Conservation (phyloP, 169 alveolate genomes). For the Amoebophrya sp. region DNA sequence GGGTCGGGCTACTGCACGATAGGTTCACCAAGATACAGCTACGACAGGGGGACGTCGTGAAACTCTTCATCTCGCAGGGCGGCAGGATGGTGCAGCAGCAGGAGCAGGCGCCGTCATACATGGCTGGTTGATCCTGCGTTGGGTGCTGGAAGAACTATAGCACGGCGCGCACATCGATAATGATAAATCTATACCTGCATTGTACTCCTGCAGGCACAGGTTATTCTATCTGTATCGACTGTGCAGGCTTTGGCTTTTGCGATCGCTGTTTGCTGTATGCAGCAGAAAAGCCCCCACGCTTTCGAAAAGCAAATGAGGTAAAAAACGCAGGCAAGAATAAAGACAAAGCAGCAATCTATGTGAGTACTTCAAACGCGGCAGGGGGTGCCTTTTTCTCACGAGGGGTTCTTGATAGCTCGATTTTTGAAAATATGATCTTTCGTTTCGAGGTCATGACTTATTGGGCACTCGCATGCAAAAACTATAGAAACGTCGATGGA, state of each 20-base stretch:
- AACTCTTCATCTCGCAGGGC: slow-evolving; percentile 25
- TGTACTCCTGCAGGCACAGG: neutral
- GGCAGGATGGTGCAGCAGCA: neutral
- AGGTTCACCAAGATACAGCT: slow-evolving; percentile 48
- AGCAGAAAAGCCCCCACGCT: too few species aligned
- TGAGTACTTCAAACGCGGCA: too few species aligned
- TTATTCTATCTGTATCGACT: too few species aligned
- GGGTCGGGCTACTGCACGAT: slow-evolving; percentile 47
- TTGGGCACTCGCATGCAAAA: too few species aligned
- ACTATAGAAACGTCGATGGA: too few species aligned
- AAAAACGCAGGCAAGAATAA: too few species aligned
- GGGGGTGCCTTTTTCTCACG: too few species aligned
- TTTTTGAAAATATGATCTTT: too few species aligned
- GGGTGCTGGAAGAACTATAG: neutral
- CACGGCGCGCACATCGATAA: neutral
- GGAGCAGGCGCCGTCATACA: neutral
- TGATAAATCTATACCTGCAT: neutral
- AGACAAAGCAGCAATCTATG: too few species aligned
- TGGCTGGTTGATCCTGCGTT: neutral
- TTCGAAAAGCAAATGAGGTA: too few species aligned
- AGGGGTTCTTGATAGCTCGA: too few species aligned
- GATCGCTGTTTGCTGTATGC: neutral
- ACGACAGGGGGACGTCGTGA: slow-evolving; percentile 44
- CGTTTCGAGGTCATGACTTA: too few species aligned
- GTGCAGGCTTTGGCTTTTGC: neutral